Percentiles rank a stretch among this genome's conserved stretches.
phyloP scores from a whole-genome alignment of 768 basidiomycete genomes.

The Calocera cornea region DNA sequence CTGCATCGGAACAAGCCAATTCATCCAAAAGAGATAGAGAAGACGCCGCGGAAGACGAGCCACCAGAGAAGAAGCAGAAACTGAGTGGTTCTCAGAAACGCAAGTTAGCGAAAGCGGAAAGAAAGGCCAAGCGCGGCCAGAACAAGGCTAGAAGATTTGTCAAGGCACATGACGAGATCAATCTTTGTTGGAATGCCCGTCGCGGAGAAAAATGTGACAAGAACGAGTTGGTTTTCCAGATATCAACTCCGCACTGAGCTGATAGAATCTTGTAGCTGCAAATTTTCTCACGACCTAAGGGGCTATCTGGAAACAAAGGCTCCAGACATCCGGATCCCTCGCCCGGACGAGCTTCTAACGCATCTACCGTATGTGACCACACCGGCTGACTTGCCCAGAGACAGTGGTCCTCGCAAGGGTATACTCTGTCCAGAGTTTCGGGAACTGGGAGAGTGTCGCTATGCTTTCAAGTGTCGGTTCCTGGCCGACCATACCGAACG shows the following conservation, averaged over 20 bases:
- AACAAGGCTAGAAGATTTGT: slow-evolving; percentile 75
- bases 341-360: slow-evolving; percentile 30
- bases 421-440: slow-evolving; percentile 52
- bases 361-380: slow-evolving; percentile 38
- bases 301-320: slow-evolving; percentile 68
- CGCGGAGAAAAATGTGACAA: slow-evolving; percentile 57
- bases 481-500: slow-evolving; percentile 49
- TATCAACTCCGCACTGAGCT: background rate
- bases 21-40: background rate
- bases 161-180: slow-evolving; percentile 62
- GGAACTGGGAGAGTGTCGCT: slow-evolving; percentile 60
- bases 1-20: slow-evolving; percentile 14
- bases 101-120: slow-evolving; percentile 46
- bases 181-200: slow-evolving; percentile 72
- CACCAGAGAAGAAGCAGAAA: slow-evolving; percentile 19
- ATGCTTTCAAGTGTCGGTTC: slow-evolving; percentile 85
- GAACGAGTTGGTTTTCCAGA: slow-evolving; percentile 35
- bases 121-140: slow-evolving; percentile 60
- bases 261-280: slow-evolving; percentile 38
- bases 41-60: slow-evolving; percentile 12
- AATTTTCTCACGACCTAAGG: slow-evolving; percentile 61
- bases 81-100: slow-evolving; percentile 29
- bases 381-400: slow-evolving; percentile 18
- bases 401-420: slow-evolving; percentile 15
- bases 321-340: slow-evolving; percentile 51